A percentile compares a stretch with the other conserved stretches of the same genome.
Conservation (phyloP, 768 basidiomycete genomes). For the Phylloporus arenicola region DNA sequence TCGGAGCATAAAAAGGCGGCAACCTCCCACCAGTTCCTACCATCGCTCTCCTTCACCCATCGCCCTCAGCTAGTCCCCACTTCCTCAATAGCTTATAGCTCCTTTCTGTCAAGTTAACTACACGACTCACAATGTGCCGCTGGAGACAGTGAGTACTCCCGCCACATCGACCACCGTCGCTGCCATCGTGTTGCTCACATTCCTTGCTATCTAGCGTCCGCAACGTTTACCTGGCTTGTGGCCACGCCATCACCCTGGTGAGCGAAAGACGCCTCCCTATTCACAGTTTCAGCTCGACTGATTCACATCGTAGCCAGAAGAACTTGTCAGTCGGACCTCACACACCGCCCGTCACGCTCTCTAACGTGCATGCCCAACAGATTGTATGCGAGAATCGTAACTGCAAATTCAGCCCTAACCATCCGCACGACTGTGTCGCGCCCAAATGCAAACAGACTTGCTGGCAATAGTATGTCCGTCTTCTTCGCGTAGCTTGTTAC, state of each 20-base stretch:
- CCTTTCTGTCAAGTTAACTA: neutral
- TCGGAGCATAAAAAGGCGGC: slow-evolving; percentile 25
- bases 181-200: slow-evolving; percentile 1
- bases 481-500: slow-evolving; percentile 8
- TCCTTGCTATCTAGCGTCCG: slow-evolving; percentile 33
- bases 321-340: slow-evolving; percentile 22
- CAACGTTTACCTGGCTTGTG: slow-evolving; percentile 44
- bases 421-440: slow-evolving; percentile 38
- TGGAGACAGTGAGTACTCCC: slow-evolving; percentile 45
- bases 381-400: slow-evolving; percentile 39
- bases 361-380: slow-evolving; percentile 29
- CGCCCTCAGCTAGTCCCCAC: slow-evolving; percentile 2
- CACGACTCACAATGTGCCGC: slow-evolving; percentile 41
- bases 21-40: slow-evolving; percentile 5
- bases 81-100: slow-evolving; percentile 1
- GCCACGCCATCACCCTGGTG: slow-evolving; percentile 43
- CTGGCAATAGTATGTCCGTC: slow-evolving; percentile 40
- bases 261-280: slow-evolving; percentile 7
- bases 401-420: slow-evolving; percentile 54
- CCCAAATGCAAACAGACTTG: slow-evolving; percentile 42
- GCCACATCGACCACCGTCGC: neutral
- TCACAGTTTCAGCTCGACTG: slow-evolving; percentile 5
- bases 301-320: slow-evolving; percentile 32
- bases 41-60: slow-evolving; percentile 3
- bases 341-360: neutral